These are phyloP conservation scores for Phlyctochytrium arcticum DNA, from an alignment of 192 early-diverging fungal species.

Conservation along the genomic window DNA sequence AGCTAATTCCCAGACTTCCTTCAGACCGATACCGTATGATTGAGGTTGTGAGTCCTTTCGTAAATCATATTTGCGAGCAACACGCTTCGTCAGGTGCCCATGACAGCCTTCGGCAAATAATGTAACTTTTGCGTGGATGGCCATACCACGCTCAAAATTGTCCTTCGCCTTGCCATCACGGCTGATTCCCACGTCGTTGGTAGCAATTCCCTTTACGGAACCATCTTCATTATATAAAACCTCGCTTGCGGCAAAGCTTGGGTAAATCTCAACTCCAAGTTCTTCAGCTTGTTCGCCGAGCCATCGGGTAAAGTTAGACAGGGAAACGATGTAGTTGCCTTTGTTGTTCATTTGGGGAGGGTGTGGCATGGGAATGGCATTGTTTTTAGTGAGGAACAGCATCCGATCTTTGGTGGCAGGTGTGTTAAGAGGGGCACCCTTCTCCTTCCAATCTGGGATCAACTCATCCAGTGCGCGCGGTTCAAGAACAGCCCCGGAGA, in stretches of 20 bases:
- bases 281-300: slow-evolving; percentile 96
- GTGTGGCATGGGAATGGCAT: slow-evolving; percentile 78
- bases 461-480: slow-evolving; percentile 88
- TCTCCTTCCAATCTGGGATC: slow-evolving; percentile 97
- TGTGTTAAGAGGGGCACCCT: slow-evolving; percentile 85
- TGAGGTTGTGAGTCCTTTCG: slow-evolving; percentile 83
- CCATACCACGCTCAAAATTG: slow-evolving; percentile 91
- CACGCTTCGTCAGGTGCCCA: slow-evolving; percentile 87
- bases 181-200: slow-evolving; percentile 92
- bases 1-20: slow-evolving; percentile 96
- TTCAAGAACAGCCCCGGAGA: slow-evolving; percentile 94
- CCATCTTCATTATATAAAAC: slow-evolving; percentile 90
- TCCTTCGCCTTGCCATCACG: slow-evolving; percentile 86
- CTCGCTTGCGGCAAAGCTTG: slow-evolving; percentile 87
- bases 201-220: slow-evolving; percentile 85
- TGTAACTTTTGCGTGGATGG: slow-evolving; percentile 88
- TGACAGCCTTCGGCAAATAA: slow-evolving; percentile 98
- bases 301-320: slow-evolving; percentile 93
- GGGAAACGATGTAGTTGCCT: slow-evolving; percentile 95
- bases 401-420: slow-evolving; percentile 82
- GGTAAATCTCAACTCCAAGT: slow-evolving; percentile 90
- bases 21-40: slow-evolving; percentile 93
- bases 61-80: slow-evolving; percentile 84
- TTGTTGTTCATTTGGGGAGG: slow-evolving; percentile 95
- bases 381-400: slow-evolving; percentile 72